Conservation (phyloP, 2,329 filamentous ascomycete species). For the Pseudogymnoascus sp. region DNA sequence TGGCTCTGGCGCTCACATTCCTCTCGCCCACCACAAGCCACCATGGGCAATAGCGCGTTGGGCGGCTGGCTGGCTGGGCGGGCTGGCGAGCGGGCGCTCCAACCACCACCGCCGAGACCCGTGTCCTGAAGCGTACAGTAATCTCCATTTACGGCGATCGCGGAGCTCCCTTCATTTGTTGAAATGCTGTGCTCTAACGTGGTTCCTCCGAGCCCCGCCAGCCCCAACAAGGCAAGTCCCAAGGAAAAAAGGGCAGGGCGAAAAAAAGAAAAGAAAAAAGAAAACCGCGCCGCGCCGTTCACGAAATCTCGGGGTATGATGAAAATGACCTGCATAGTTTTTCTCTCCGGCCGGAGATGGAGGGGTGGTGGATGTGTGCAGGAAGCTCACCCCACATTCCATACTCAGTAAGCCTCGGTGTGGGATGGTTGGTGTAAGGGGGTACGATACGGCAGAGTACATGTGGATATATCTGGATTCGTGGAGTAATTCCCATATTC, state of each 20-base stretch:
- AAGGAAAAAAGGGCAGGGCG: background rate
- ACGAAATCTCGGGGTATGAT: slow-evolving; percentile 1
- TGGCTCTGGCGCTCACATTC: slow-evolving; percentile 5
- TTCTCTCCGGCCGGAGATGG: background rate
- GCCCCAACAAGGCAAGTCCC: background rate
- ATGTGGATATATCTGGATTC: slow-evolving; percentile 6
- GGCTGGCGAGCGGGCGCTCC: background rate
- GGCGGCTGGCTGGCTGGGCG: background rate
- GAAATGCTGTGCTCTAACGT: background rate
- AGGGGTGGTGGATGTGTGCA: background rate
- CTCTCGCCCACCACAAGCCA: background rate
- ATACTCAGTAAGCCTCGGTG: background rate
- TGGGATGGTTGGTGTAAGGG: background rate
- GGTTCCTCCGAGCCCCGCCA: background rate
- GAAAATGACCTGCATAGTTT: background rate
- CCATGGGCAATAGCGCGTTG: background rate
- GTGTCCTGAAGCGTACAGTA: slow-evolving; percentile 4
- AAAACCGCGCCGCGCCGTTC: background rate
- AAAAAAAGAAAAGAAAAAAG: background rate
- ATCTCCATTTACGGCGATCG: slow-evolving; percentile 4
- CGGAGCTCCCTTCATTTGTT: background rate
- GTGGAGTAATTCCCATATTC: slow-evolving; percentile 1
- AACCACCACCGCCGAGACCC: slow-evolving; percentile 2
- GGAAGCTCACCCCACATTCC: slow-evolving; percentile 4
- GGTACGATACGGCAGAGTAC: background rate